Evolutionary conservation across 148 eudicot genomes (phyloP).

Genomic region (Chenopodium album): DNA sequence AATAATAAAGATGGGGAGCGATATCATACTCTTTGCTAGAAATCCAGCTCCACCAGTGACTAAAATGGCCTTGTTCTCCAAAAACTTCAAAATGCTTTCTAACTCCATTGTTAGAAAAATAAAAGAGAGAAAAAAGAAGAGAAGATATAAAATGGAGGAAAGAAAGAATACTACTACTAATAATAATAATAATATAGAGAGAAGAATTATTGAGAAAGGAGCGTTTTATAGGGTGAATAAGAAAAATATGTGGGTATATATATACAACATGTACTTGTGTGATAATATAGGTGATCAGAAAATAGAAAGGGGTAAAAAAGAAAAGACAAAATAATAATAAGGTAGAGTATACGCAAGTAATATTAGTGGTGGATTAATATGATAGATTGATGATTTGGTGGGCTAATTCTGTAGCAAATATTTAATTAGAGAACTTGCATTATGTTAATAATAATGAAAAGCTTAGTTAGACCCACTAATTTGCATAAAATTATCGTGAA

Average conservation of each 20-base stretch:
- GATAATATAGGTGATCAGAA: not conserved
- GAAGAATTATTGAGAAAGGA: not conserved
- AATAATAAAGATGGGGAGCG: not conserved
- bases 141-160: not conserved
- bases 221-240: not conserved
- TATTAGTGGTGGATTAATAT: slow-evolving; percentile 15
- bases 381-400: slow-evolving; percentile 22
- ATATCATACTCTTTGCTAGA: slow-evolving; percentile 53
- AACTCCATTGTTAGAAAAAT: slow-evolving; percentile 36
- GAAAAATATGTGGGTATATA: not conserved
- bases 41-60: slow-evolving; percentile 75
- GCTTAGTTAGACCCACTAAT: not conserved
- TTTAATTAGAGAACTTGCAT: not conserved
- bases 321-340: not conserved
- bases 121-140: not conserved
- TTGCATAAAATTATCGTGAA: slow-evolving; percentile 1
- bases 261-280: no score
- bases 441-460: not conserved
- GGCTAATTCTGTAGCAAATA: slow-evolving; percentile 10
- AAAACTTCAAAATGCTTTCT: slow-evolving; percentile 41
- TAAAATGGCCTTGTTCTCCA: slow-evolving; percentile 50
- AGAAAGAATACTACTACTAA: not conserved
- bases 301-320: not conserved
- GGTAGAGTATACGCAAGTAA: slow-evolving; percentile 29
- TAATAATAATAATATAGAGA: not conserved